Evolutionary conservation across 2,329 filamentous ascomycete genomes (phyloP), one percentile per base, ranked within the genome.

Genomic region (Huntiella moniliformis): DNA sequence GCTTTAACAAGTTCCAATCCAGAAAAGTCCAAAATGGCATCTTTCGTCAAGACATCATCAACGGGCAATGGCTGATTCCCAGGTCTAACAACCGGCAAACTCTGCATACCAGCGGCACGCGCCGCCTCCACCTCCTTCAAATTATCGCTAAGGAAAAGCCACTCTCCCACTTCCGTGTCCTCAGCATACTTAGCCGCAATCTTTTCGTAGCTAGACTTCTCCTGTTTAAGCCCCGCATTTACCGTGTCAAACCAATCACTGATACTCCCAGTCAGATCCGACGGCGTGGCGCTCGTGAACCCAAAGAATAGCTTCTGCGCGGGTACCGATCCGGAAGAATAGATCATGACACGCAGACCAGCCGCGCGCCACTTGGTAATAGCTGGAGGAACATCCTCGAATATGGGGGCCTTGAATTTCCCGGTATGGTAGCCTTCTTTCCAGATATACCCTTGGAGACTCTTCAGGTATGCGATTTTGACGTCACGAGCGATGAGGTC

Each of bases 101-200:
- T 71, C 54, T 68, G 65, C 71, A 82, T 74, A n/a, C 76, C 77
- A 8, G 74, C 72, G 47, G 61, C 62, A 51, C 67, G 66, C 37
- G 77, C 77, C 41, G 77, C 76, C 44, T 70, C 66, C 33, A 81
- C 75, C 60, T 82, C 77, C 56, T 71, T 73, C 39, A 82, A 68
- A 56, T 86, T 86, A 62, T 91, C 83, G 55, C 81, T 88, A 50
- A 88, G 63, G 58, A 91, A 91, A n/a, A 85, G 65, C 65, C 82
- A 82, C 47, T 71, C 65, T 8, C 58, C 60, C 13, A 67, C 58
- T 42, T 63, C 54, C 47, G 67, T 62, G 32, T 66, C 62, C 40
- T 60, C 58, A 2, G 44, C 42, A 48, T 56, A 49, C 34, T 54
- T 56, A 34, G 57, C 57, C 41, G 71, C 66, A 53, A 87, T 86